Conservation (phyloP, 768 basidiomycete genomes). For the Leucocoprinus birnbaumii region DNA sequence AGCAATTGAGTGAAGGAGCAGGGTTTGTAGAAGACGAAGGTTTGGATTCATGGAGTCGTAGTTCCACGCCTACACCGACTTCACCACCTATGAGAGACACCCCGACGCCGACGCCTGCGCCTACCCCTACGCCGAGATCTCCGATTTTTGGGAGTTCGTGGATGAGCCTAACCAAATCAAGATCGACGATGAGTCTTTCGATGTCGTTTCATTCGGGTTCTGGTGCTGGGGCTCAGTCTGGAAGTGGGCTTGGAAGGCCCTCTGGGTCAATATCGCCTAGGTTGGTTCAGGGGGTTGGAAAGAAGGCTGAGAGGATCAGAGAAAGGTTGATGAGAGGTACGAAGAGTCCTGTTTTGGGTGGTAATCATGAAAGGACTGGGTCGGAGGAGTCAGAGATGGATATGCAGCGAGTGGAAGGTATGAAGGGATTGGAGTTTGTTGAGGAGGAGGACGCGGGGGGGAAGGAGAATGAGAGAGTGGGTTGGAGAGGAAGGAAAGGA, state of each 20-base stretch:
- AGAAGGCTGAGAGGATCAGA: conserved; percentile 3
- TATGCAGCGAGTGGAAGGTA: too few relatives aligned
- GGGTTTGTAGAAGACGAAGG: too few relatives aligned
- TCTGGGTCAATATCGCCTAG: not conserved
- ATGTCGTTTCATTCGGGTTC: not conserved
- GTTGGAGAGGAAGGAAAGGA: not conserved
- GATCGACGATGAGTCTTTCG: not conserved
- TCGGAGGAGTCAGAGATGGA: too few relatives aligned
- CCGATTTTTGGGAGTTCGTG: not conserved
- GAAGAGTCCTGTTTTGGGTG: too few relatives aligned
- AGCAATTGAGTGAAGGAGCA: too few relatives aligned
- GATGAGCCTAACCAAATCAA: not conserved
- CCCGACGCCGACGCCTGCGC: not conserved
- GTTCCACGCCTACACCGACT: not conserved
- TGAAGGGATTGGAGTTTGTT: too few relatives aligned
- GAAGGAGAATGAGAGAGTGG: not conserved
- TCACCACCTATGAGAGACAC: not conserved
- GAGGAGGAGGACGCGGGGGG: not conserved
- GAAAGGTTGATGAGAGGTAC: conserved; percentile 1
- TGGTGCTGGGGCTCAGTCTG: not conserved
- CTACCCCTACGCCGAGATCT: not conserved
- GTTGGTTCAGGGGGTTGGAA: not conserved
- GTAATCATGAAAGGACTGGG: too few relatives aligned
- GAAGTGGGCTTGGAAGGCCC: too few relatives aligned
- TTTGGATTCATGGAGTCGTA: too few relatives aligned